Evolutionary conservation across 2,329 filamentous ascomycete genomes (phyloP), one percentile per base, ranked within the genome.

Genomic region (Colletotrichum truncatum): DNA sequence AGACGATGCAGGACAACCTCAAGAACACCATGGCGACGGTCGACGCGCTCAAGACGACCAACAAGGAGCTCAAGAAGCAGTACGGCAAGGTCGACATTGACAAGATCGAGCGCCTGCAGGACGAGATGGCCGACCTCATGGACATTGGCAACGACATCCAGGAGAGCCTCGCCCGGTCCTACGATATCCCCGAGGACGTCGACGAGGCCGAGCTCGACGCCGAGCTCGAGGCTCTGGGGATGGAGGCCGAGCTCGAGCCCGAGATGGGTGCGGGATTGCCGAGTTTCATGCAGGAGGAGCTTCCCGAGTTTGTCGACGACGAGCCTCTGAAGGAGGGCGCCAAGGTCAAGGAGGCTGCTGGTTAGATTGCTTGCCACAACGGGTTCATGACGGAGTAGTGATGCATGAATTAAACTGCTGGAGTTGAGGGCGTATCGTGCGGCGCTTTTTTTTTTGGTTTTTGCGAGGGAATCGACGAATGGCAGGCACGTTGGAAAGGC

Each of bases 11-110:
- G 82, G 95, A 98, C 81, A 98, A 98, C 76, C 87, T 99, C 56
- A 96, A 97, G 79, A 98, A 98, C 79, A 95, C 96, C 68, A 98
- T 98, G 94, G 97, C 94, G 16, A 98, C 96, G 26, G 94, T 98
- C 45, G 95, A 98, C 77, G 94, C 95, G 10, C 95, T 99, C 88
- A 97, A 98, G 87, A 94, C 92, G 2, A 98, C 95, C 23, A 97
- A 96, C 73, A 97, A 97, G 82, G 91, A 93, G 73, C 86, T 99
- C 69, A 90, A 90, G 75, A 92, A 93, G 78, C 95, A 98, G 84
- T 98, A 98, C 76, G 95, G 95, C 72, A 98, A 98, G 84, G 92
- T 99, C 70, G 92, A 99, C 74, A 91, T 99, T 58, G 96, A 98
- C 80, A 94, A 97, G 85, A 98, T 99, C 72, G 96, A 99, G 85